Percentiles rank a stretch among this genome's conserved stretches.
These are phyloP conservation scores for Pichia kluyveri DNA, from an alignment of 805 yeast species.

Conservation along the genomic window DNA sequence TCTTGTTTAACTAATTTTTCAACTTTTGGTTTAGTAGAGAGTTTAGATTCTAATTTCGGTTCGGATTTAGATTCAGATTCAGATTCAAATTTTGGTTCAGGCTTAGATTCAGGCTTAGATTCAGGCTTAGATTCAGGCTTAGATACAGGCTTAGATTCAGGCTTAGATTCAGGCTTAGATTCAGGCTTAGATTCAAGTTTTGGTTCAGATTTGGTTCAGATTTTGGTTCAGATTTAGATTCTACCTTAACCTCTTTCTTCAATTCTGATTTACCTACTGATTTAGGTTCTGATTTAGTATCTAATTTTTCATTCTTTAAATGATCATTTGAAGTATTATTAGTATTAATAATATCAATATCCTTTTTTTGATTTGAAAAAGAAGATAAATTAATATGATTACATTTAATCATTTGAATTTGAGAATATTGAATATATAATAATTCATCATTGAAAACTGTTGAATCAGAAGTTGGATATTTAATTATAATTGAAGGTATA, in stretches of 20 bases:
- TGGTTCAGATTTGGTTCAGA: not conserved
- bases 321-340: too few relatives aligned
- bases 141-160: too few relatives aligned
- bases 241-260: not conserved
- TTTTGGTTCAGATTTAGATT: not conserved
- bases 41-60: not conserved
- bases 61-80: not conserved
- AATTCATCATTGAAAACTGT: conserved; percentile 27
- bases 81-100: too few relatives aligned
- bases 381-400: conserved; percentile 3
- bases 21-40: not conserved
- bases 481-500: conserved; percentile 43
- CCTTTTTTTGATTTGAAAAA: not conserved
- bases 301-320: too few relatives aligned
- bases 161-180: not conserved
- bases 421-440: conserved; percentile 32
- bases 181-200: too few relatives aligned
- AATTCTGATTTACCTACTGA: not conserved
- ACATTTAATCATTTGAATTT: conserved; percentile 6
- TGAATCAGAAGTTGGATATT: conserved; percentile 36
- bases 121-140: too few relatives aligned
- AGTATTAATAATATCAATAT: too few relatives aligned
- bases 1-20: not conserved
- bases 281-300: not conserved
- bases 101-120: too few relatives aligned